These are phyloP conservation scores for Blastobotrys peoriensis DNA, from an alignment of 805 yeast species.

Conservation along the genomic window DNA sequence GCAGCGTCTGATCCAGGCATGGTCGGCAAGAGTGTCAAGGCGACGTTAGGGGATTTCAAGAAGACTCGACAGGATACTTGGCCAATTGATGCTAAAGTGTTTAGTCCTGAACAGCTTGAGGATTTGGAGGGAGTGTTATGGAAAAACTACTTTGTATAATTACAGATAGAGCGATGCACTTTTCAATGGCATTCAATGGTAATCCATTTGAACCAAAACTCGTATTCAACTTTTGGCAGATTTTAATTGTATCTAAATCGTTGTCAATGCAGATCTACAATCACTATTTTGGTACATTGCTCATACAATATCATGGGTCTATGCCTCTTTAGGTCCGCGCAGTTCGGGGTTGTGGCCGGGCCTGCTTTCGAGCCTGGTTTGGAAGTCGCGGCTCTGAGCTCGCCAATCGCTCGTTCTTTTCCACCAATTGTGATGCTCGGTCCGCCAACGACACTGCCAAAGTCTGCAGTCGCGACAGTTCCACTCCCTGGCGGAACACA, in stretches of 20 bases:
- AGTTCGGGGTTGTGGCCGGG: too few relatives aligned
- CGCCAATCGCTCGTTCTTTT: conserved; percentile 78
- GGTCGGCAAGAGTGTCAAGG: conserved; percentile 79
- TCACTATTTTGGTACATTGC: too few relatives aligned
- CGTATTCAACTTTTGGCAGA: too few relatives aligned
- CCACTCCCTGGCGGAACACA: conserved; percentile 69
- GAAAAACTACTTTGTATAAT: conserved; percentile 81
- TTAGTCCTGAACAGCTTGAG: conserved; percentile 72
- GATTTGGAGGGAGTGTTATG: conserved; percentile 91
- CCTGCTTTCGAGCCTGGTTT: conserved; percentile 2
- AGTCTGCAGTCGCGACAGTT: conserved; percentile 78
- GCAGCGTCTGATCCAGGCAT: conserved; percentile 69
- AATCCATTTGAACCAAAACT: too few relatives aligned
- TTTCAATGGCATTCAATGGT: too few relatives aligned
- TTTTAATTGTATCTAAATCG: not conserved
- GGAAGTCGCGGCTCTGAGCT: not conserved
- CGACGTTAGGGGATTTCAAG: conserved; percentile 73
- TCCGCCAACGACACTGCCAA: conserved; percentile 81
- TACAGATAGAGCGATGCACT: too few relatives aligned
- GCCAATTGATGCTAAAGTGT: conserved; percentile 78
- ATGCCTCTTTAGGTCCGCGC: too few relatives aligned
- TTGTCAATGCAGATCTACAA: too few relatives aligned
- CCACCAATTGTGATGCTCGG: conserved; percentile 68
- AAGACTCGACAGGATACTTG: conserved; percentile 93
- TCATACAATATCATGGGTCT: too few relatives aligned